Conservation (phyloP, 345 rosid genomes). For the Garcia nutans region DNA sequence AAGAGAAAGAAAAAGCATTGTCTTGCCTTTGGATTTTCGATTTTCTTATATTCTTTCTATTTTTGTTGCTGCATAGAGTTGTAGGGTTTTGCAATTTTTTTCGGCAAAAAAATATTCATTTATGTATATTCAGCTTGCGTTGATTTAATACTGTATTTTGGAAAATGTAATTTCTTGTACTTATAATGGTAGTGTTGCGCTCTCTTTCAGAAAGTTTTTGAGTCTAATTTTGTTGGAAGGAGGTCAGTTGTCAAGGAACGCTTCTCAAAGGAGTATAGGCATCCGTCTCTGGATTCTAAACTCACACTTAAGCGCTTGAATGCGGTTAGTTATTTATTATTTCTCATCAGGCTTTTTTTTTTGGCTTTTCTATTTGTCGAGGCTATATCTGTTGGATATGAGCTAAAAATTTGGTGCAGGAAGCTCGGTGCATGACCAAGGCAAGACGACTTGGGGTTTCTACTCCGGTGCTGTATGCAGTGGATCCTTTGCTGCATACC, state of each 20-base stretch:
- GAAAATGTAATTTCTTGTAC: background rate
- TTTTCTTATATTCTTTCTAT: background rate
- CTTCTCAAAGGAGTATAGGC: slow-evolving; percentile 95
- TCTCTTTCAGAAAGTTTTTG: slow-evolving; percentile 69
- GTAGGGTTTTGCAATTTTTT: background rate
- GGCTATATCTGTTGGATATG: background rate
- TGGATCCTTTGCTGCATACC: slow-evolving; percentile 66
- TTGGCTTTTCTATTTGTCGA: background rate
- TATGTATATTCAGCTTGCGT: background rate
- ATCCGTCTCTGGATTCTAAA: slow-evolving; percentile 80
- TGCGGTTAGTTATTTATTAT: slow-evolving; percentile 56
- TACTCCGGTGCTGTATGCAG: slow-evolving; percentile 75
- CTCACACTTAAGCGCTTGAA: slow-evolving; percentile 79
- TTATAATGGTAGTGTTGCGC: background rate
- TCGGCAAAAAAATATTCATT: background rate
- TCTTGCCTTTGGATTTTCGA: background rate
- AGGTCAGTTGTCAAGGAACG: slow-evolving; percentile 75
- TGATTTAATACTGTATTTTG: background rate
- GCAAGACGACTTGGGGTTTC: slow-evolving; percentile 83
- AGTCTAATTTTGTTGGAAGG: slow-evolving; percentile 72
- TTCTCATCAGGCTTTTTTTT: background rate
- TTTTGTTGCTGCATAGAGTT: background rate
- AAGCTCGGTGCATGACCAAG: slow-evolving; percentile 92
- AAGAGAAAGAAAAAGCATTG: background rate
- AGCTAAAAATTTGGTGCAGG: slow-evolving; percentile 44